Evolutionary conservation across 169 alveolate genomes (phyloP), one percentile per base, ranked within the genome.

Genomic region (Besnoitia besnoiti): DNA sequence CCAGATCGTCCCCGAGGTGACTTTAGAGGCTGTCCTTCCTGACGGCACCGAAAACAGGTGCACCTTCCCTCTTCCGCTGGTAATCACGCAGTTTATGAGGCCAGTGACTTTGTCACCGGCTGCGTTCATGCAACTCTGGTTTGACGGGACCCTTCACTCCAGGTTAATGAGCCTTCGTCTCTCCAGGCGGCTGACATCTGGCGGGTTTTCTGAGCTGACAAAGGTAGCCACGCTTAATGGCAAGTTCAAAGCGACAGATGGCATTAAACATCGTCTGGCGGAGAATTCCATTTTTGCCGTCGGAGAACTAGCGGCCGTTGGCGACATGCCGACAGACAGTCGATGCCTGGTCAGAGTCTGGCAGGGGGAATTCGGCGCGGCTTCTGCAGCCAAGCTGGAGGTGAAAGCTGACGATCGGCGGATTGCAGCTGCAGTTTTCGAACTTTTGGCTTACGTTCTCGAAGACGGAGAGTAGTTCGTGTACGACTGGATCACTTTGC

Each of bases 51-150:
- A 12, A 27, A 35, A 37, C 10, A 50, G 55, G 51, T 8, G 80
- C 47, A 51, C 73, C 51, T 85, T 85, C 33, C 73, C 91, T 33
- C 91, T 85, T 85, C 91, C 91, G 33, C 77, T 85, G 16, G 80
- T 85, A 7, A 33, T 85, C 16, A n/a, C 91, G 21, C 91, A 85
- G 91, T 85, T 85, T 61, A 55, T 85, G 80, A 85, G 40, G 39
- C 91, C 91, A 30, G 42, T 85, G 42, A 24, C 50, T 0, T 37
- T 85, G 77, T 59, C 55, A 4, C 91, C 91, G 12, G 91, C 91
- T 37, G 91, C 91, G 33, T 39, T 55, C 55, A 47, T 85, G 91
- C 91, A 85, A 55, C 80, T 85, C 61, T 85, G 91, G 91, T 85
- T 51, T 35, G 91, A 85, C 77, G 80, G 80, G 37, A 14, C 80